Conservation (phyloP, 2,329 filamentous ascomycete species). For the Aspergillus sp. region DNA sequence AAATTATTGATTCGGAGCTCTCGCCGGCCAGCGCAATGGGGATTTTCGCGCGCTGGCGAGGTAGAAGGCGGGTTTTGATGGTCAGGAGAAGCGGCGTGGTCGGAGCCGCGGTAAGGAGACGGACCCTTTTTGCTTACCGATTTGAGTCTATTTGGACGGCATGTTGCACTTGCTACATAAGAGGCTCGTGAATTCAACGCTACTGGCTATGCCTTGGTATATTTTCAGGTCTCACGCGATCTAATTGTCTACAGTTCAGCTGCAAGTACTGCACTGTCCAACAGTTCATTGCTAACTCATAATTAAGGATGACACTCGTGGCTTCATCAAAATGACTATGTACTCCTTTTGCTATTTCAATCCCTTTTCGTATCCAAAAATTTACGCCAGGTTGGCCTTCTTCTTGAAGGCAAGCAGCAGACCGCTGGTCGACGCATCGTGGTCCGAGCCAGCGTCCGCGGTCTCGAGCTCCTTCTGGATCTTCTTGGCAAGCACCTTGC, state of each 20-base stretch:
- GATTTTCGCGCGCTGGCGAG: neutral
- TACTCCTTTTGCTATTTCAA: constrained; percentile 14
- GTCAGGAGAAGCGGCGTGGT: neutral
- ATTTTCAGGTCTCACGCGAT: too few species aligned
- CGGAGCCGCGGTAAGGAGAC: neutral
- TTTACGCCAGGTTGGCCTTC: constrained; percentile 55
- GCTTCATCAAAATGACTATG: constrained; percentile 22
- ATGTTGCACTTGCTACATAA: neutral
- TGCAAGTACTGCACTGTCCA: neutral
- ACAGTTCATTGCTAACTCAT: constrained; percentile 10
- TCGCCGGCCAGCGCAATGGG: neutral
- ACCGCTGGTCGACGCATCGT: constrained; percentile 86
- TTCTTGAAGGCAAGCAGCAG: constrained; percentile 93
- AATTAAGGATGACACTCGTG: constrained; percentile 20
- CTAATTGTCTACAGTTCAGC: too few species aligned
- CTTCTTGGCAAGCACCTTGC: constrained; percentile 94
- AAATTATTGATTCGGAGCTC: neutral
- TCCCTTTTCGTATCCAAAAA: neutral
- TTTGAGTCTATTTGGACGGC: neutral
- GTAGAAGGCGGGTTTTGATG: neutral
- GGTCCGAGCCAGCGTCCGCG: constrained; percentile 67
- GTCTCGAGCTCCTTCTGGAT: constrained; percentile 80
- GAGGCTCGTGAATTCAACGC: too few species aligned
- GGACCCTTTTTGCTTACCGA: neutral
- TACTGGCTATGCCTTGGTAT: too few species aligned